phyloP scores from a whole-genome alignment of 441 rosid species.

The Adansonia gregorii region DNA sequence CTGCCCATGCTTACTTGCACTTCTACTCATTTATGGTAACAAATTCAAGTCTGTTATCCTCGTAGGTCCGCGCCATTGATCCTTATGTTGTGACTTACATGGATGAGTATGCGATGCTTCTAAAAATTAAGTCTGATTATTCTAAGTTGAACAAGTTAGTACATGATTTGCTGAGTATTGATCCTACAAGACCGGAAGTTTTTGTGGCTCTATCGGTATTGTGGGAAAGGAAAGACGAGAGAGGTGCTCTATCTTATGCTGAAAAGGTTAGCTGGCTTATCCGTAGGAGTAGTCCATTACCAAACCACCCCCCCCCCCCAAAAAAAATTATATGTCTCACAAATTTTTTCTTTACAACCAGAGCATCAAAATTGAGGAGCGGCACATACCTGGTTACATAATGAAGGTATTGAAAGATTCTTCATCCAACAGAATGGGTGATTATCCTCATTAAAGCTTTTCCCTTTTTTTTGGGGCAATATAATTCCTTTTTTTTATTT shows the following conservation, averaged over 20 bases:
- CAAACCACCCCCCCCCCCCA: not conserved
- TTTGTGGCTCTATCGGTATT: slow-evolving; percentile 85
- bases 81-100: slow-evolving; percentile 81
- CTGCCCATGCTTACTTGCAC: not conserved
- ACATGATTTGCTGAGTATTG: slow-evolving; percentile 85
- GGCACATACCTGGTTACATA: slow-evolving; percentile 89
- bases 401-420: slow-evolving; percentile 68
- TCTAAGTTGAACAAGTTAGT: slow-evolving; percentile 82
- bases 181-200: slow-evolving; percentile 86
- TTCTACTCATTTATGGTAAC: not conserved
- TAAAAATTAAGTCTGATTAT: slow-evolving; percentile 79
- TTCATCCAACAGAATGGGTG: slow-evolving; percentile 22
- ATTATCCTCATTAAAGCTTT: slow-evolving; percentile 28
- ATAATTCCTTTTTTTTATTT: not conserved
- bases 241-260: slow-evolving; percentile 79
- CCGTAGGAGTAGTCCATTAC: not conserved
- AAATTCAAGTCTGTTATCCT: slow-evolving; percentile 25
- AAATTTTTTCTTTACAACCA: slow-evolving; percentile 38
- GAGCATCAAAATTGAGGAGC: slow-evolving; percentile 91
- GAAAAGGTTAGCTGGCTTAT: slow-evolving; percentile 75
- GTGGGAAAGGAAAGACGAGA: slow-evolving; percentile 89
- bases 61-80: slow-evolving; percentile 91
- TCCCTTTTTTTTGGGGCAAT: not conserved
- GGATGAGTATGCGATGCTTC: slow-evolving; percentile 99
- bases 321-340: slow-evolving; percentile 30